Base-by-base conservation (phyloP, 805 yeast genomes). In the Kodamaea restingae region DNA sequence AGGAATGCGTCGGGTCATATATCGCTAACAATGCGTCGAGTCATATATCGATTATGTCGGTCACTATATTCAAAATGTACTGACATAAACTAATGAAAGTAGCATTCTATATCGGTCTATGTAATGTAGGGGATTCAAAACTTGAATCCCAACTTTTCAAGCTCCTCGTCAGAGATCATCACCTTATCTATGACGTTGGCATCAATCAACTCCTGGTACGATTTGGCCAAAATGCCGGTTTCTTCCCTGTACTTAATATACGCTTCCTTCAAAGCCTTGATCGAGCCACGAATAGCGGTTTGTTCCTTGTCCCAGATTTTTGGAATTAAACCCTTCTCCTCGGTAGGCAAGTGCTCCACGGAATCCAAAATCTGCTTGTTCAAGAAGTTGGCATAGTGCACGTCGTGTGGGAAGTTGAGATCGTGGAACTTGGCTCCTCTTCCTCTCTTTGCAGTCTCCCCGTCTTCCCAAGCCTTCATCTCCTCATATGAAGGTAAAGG, bases 391-490 rank as follows among this genome's bases (percentile, higher is more conserved):
- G 77, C 72, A 54, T 80, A 84, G 18, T 73, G 74, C 1, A 74
- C 78, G 48, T 84, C 93, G 33, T 60, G 60, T 8, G 86, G 85
- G 47, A 57, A 69, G 11, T 61, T 63, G 55, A 82, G 53, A 41
- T 70, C 73, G 50, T 63, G 68, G 48, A 58, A 55, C 25, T 44
- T 48, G 7, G 45, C 36, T 7, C 48, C 51, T 12, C 29, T 22
- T 1, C 67, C 68, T 36, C 54, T 54, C 15, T 27, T 45, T 5
- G 35, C 47, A 5, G 54, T 33, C 40, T 72, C 67, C 17, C 45
- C 43, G 8, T 44, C 41, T 40, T 67, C 70, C 42, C 50, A 54
- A 15, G 47, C 32, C 4, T 50, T 25, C 73, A 71, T 71, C 17
- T 58, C 62, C 18, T 55, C 57, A 14, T 48, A 35, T 4, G 63